phyloP scores from a whole-genome alignment of 768 basidiomycete species.

The Lentinula boryana region DNA sequence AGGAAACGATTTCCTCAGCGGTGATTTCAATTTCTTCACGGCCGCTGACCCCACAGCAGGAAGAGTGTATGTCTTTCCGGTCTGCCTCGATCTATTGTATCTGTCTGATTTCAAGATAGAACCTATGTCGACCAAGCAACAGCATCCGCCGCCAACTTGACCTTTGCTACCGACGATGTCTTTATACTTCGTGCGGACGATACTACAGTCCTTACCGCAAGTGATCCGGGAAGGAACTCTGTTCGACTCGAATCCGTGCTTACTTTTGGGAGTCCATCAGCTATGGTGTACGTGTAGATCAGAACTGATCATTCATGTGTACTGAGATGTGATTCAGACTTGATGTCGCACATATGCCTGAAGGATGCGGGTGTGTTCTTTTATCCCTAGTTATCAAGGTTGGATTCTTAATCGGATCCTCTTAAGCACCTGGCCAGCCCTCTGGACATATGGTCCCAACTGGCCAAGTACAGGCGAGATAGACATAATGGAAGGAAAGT shows the following conservation, averaged over 20 bases:
- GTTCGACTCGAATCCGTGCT: conserved; percentile 51
- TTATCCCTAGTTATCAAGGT: conserved; percentile 23
- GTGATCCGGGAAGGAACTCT: conserved; percentile 49
- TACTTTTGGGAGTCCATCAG: conserved; percentile 42
- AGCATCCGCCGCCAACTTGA: conserved; percentile 49
- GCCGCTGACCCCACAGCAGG: conserved; percentile 41
- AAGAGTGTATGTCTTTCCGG: conserved; percentile 30
- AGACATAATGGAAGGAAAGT: conserved; percentile 44
- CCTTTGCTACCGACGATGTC: conserved; percentile 43
- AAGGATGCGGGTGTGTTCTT: conserved; percentile 56
- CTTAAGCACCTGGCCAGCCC: conserved; percentile 34
- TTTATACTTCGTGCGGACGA: conserved; percentile 54
- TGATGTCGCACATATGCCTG: conserved; percentile 54
- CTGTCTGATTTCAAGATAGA: conserved; percentile 14
- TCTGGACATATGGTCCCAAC: conserved; percentile 20
- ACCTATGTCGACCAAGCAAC: conserved; percentile 42
- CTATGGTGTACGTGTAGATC: conserved; percentile 24
- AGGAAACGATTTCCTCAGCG: conserved; percentile 19
- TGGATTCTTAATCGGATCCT: neutral
- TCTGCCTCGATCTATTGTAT: neutral
- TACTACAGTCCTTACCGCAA: conserved; percentile 37
- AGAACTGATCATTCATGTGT: neutral
- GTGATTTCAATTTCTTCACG: conserved; percentile 17
- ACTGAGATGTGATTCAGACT: conserved; percentile 22
- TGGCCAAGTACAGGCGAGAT: conserved; percentile 52